Base-by-base conservation (phyloP, 495 filamentous ascomycete species). In the Xylaria longipes region DNA sequence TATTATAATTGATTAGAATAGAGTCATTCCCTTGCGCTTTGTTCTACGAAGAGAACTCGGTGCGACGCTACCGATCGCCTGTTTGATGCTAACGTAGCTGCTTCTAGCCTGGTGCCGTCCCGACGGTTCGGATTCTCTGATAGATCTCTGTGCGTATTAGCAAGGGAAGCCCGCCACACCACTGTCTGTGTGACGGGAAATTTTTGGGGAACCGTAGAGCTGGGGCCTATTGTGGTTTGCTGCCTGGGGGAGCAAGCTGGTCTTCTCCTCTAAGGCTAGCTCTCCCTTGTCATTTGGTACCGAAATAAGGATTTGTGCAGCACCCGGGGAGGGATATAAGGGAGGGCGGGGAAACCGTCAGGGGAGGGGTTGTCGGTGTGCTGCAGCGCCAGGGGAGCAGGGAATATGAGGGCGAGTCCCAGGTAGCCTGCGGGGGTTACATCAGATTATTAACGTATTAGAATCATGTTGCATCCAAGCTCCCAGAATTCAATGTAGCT, bases 81-180 rank as follows among this genome's bases (percentile, higher is more conserved):
- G 25, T 60, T 60, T 27, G 14, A 68, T 68, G 37, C 66, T 46
- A 68, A 60, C 52, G 66, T 68, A 68, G 29, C 52, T 58, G 52
- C 54, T 46, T 68, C 37, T 35, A 45, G 33, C 66, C 66, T 68
- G 50, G 66, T 60, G 29, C 46, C 31, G 66, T 68, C 52, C 66
- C 66, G 54, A 60, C 48, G 20, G 66, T 20, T 60, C 27, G 66
- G 66, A 35, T 68, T 68, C 54, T 68, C 9, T 33, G 37, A 68
- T 68, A 60, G 52, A 68, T 68, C 66, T 68, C 50, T 68, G n/a
- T 29, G 52, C 66, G 46, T 50, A 58, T 68, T 41, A 68, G 52
- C 66, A 58, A 68, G 66, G 66, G 66, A 68, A 68, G 39, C 66
- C 66, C 52, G 66, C 54, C 66, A 68, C 54, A 68, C 60, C 66